Evolutionary conservation across 345 rosid species (phyloP).

Genomic region (Bretschneidera sinensis): DNA sequence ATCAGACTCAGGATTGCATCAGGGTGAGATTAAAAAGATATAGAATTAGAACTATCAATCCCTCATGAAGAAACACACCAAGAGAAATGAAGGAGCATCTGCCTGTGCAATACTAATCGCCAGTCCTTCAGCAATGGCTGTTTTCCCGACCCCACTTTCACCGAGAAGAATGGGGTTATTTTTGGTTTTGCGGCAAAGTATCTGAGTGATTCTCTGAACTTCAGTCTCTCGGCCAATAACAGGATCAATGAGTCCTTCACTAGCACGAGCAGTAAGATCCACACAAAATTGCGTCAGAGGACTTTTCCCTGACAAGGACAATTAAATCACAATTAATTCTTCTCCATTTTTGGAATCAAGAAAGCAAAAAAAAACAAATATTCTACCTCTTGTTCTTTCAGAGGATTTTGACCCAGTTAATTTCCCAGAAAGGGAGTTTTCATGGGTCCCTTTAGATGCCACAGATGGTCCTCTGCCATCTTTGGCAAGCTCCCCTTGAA

Average conservation of each 20-base stretch:
- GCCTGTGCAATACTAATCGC: slow-evolving; percentile 73
- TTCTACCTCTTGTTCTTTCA: slow-evolving; percentile 48
- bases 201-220: slow-evolving; percentile 74
- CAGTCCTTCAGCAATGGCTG: slow-evolving; percentile 97
- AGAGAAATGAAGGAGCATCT: slow-evolving; percentile 72
- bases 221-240: slow-evolving; percentile 85
- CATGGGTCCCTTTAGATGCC: slow-evolving; percentile 42
- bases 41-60: background rate
- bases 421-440: slow-evolving; percentile 36
- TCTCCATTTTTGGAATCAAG: background rate
- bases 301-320: slow-evolving; percentile 51
- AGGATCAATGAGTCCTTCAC: slow-evolving; percentile 85
- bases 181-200: slow-evolving; percentile 88
- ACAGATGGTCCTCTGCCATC: slow-evolving; percentile 79
- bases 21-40: background rate
- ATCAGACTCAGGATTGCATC: background rate
- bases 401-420: slow-evolving; percentile 32
- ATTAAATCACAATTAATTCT: slow-evolving; percentile 11
- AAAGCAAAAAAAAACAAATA: slow-evolving; percentile 9
- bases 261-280: slow-evolving; percentile 90
- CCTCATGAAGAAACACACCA: slow-evolving; percentile 40
- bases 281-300: slow-evolving; percentile 86
- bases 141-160: slow-evolving; percentile 98
- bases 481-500: slow-evolving; percentile 83
- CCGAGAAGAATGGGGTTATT: slow-evolving; percentile 98